Percentiles rank a stretch among this genome's conserved stretches.
These are phyloP conservation scores for Oryza punctata DNA, from an alignment of 176 grass and related monocot species.

Conservation along the genomic window DNA sequence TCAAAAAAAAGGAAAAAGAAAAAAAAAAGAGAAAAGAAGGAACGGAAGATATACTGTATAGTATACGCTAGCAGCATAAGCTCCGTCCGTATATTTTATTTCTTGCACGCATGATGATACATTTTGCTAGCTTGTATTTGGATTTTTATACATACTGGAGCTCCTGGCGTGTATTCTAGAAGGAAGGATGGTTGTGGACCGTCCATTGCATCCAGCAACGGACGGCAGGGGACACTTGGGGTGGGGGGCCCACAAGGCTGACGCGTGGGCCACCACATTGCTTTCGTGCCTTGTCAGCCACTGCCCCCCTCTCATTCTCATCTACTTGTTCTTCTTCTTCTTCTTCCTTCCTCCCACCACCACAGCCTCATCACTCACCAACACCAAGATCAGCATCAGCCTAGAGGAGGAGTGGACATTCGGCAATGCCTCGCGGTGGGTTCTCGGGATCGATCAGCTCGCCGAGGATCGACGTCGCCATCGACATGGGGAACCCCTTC, in stretches of 20 bases:
- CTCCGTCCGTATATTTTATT: not conserved
- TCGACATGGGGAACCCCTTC: constrained; percentile 79
- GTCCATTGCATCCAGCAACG: not conserved
- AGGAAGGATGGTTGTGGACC: not conserved
- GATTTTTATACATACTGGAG: too few species aligned
- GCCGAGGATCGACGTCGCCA: constrained; percentile 49
- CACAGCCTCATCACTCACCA: too few species aligned
- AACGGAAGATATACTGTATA: not conserved
- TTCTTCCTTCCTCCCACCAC: too few species aligned
- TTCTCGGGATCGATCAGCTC: constrained; percentile 46
- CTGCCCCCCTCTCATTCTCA: not conserved
- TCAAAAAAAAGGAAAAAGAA: too few species aligned
- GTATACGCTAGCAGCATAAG: not conserved
- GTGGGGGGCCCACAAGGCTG: not conserved
- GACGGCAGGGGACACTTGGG: too few species aligned
- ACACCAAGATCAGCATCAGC: too few species aligned
- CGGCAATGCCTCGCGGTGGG: constrained; percentile 54
- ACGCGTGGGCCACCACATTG: not conserved
- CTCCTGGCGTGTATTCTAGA: not conserved
- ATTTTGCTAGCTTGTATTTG: too few species aligned
- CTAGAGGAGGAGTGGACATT: too few species aligned
- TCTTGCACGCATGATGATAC: not conserved
- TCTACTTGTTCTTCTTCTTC: not conserved
- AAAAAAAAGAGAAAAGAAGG: too few species aligned
- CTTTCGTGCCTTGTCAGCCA: constrained; percentile 22